These are phyloP conservation scores for Patellifolia procumbens DNA, from an alignment of 179 eudicot genomes.

Conservation along the genomic window DNA sequence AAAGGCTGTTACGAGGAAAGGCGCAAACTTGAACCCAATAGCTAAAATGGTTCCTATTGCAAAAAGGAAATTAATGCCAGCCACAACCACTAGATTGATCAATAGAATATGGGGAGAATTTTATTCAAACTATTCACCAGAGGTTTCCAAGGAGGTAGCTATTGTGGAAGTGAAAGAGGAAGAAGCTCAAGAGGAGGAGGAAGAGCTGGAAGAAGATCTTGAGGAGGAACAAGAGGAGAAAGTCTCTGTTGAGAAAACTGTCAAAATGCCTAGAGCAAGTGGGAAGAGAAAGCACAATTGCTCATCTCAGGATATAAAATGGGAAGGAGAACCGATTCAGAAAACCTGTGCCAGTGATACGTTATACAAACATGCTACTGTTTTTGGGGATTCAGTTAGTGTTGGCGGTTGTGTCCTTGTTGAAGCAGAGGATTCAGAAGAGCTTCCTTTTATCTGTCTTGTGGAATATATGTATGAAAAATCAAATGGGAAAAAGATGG, in stretches of 20 bases:
- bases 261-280: slow-evolving; percentile 32
- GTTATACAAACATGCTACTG: slow-evolving; percentile 54
- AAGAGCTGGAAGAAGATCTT: slow-evolving; percentile 61
- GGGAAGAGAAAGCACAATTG: slow-evolving; percentile 39
- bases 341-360: slow-evolving; percentile 36
- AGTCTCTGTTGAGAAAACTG: slow-evolving; percentile 34
- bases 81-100: slow-evolving; percentile 87
- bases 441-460: slow-evolving; percentile 51
- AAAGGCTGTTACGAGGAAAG: slow-evolving; percentile 52
- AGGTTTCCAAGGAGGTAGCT: slow-evolving; percentile 48
- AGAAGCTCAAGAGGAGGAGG: slow-evolving; percentile 58
- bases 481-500: slow-evolving; percentile 58
- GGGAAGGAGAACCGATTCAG: slow-evolving; percentile 65
- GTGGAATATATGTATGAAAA: slow-evolving; percentile 89
- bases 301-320: slow-evolving; percentile 44
- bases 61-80: slow-evolving; percentile 82
- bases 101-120: slow-evolving; percentile 94
- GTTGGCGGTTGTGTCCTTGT: slow-evolving; percentile 67
- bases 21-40: slow-evolving; percentile 76
- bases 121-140: slow-evolving; percentile 79
- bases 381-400: slow-evolving; percentile 51
- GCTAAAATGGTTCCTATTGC: slow-evolving; percentile 64
- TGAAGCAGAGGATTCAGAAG: slow-evolving; percentile 47
- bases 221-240: slow-evolving; percentile 50
- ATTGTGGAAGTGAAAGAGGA: slow-evolving; percentile 56